Evolutionary conservation across 345 rosid genomes (phyloP).

Genomic region (Hibiscus trionum): DNA sequence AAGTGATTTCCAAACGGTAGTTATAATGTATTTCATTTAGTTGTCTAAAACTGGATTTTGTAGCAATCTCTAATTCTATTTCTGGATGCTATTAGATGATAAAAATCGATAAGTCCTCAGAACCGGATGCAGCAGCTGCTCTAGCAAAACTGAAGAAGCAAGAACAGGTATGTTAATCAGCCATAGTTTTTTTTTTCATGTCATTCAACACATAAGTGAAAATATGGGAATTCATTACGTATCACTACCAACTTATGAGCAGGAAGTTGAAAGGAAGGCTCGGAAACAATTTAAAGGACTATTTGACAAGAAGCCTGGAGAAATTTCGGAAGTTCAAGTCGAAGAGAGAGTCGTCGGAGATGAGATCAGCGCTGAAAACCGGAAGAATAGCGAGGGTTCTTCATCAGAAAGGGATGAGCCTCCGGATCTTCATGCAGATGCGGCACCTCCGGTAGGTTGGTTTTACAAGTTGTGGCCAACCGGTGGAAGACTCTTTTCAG

Average conservation of each 20-base stretch:
- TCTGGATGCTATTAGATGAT: conserved; percentile 36
- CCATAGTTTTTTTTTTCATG: not conserved
- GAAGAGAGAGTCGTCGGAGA: conserved; percentile 19
- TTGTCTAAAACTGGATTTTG: not conserved
- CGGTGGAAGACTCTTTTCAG: conserved; percentile 29
- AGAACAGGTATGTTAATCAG: conserved; percentile 52
- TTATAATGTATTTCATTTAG: not conserved
- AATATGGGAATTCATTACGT: not conserved
- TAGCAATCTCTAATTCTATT: conserved; percentile 12
- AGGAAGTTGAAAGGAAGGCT: conserved; percentile 74
- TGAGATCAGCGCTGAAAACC: conserved; percentile 13
- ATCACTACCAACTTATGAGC: conserved; percentile 12
- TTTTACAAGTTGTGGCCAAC: conserved; percentile 46
- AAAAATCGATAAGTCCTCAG: conserved; percentile 47
- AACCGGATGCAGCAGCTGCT: conserved; percentile 64
- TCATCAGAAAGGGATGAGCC: conserved; percentile 21
- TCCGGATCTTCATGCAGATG: conserved; percentile 19
- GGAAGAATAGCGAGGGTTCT: conserved; percentile 7
- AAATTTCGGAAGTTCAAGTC: conserved; percentile 44
- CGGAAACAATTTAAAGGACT: conserved; percentile 87
- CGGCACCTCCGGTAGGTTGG: conserved; percentile 27
- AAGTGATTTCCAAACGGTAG: conserved; percentile 60
- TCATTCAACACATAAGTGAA: not conserved
- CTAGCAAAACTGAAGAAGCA: conserved; percentile 73
- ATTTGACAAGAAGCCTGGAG: conserved; percentile 94